These are phyloP conservation scores for Salix arbutifolia DNA, from an alignment of 345 rosid species.

Conservation along the genomic window DNA sequence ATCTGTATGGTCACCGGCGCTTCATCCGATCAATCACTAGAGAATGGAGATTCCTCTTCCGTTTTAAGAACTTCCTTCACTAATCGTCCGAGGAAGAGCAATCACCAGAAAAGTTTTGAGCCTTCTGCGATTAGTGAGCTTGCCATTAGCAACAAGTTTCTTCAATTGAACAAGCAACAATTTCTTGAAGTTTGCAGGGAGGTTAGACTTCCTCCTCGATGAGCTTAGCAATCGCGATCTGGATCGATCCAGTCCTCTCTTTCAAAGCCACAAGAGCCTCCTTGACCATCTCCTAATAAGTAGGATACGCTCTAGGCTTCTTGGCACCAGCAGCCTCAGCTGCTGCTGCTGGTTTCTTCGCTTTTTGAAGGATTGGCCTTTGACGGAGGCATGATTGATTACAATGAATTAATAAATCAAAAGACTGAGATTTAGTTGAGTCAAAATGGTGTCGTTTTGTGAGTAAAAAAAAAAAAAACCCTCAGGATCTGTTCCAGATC, in stretches of 20 bases:
- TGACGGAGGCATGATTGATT: not conserved
- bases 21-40: too few relatives aligned
- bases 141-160: constrained; percentile 20
- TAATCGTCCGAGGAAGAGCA: too few relatives aligned
- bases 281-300: constrained; percentile 19
- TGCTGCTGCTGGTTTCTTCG: constrained; percentile 1
- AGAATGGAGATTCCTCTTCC: too few relatives aligned
- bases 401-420: not conserved
- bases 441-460: not conserved
- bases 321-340: not conserved
- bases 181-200: constrained; percentile 21
- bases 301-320: constrained; percentile 15
- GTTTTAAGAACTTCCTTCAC: too few relatives aligned
- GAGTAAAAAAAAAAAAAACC: too few relatives aligned
- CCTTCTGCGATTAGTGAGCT: too few relatives aligned
- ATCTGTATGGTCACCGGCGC: too few relatives aligned
- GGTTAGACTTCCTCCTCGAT: constrained; percentile 15
- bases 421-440: not conserved
- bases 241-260: constrained; percentile 23
- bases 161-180: constrained; percentile 15
- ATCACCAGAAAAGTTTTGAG: too few relatives aligned
- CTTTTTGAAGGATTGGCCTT: constrained; percentile 2
- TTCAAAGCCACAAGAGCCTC: constrained; percentile 15
- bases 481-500: too few relatives aligned
- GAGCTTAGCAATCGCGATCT: constrained; percentile 15